phyloP scores from a whole-genome alignment of 306 rosid species.

The Hippophae tibetana region DNA sequence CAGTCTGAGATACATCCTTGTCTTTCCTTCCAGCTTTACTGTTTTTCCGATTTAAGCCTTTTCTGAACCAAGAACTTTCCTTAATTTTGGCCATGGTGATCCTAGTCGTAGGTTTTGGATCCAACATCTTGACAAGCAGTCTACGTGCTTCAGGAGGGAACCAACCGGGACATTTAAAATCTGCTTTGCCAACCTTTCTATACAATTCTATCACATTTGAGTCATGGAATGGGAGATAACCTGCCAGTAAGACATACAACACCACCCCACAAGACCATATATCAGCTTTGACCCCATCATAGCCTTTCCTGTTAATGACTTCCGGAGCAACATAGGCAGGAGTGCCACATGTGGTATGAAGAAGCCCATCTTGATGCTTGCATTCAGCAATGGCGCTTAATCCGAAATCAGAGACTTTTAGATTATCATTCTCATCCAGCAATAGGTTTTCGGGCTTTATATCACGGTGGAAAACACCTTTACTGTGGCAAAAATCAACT shows the following conservation, averaged over 20 bases:
- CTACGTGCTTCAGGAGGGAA: slow-evolving; percentile 13
- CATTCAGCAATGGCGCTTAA: slow-evolving; percentile 14
- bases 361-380: slow-evolving; percentile 16
- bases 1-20: slow-evolving; percentile 1
- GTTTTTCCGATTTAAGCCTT: slow-evolving; percentile 10
- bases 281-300: slow-evolving; percentile 19
- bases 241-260: slow-evolving; percentile 11
- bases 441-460: slow-evolving; percentile 14
- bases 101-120: slow-evolving; percentile 14
- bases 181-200: slow-evolving; percentile 16
- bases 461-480: slow-evolving; percentile 20
- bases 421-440: slow-evolving; percentile 18
- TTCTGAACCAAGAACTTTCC: slow-evolving; percentile 18
- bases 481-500: slow-evolving; percentile 15
- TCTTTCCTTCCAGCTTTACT: neutral
- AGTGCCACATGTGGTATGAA: slow-evolving; percentile 20
- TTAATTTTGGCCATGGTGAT: slow-evolving; percentile 11
- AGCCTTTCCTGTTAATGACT: slow-evolving; percentile 20
- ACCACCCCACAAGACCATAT: slow-evolving; percentile 20
- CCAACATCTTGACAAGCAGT: slow-evolving; percentile 7
- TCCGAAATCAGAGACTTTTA: slow-evolving; percentile 16
- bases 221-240: slow-evolving; percentile 20
- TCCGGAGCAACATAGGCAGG: slow-evolving; percentile 23
- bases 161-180: slow-evolving; percentile 17
- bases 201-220: slow-evolving; percentile 14